phyloP scores from a whole-genome alignment of 805 yeast species.

The Wickerhamomyces chaumierensis region DNA sequence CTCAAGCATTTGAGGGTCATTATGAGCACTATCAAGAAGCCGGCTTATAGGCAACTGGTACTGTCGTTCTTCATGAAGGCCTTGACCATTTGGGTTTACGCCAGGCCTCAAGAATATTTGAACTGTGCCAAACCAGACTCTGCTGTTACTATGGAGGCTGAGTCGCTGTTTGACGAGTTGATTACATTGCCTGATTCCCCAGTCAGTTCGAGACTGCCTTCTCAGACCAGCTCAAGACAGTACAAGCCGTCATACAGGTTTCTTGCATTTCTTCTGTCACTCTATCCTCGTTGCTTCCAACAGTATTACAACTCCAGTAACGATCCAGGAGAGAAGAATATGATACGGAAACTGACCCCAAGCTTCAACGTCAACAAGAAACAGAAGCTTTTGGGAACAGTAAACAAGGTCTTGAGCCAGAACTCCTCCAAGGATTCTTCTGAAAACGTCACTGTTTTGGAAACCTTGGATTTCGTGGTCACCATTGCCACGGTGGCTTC shows the following conservation, averaged over 20 bases:
- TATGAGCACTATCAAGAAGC: constrained; percentile 26
- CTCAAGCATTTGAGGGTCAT: constrained; percentile 28
- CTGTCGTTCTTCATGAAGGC: constrained; percentile 35
- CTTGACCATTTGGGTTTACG: constrained; percentile 36
- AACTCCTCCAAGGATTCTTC: constrained; percentile 8
- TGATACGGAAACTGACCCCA: constrained; percentile 13
- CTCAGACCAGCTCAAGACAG: constrained; percentile 9
- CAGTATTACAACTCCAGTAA: constrained; percentile 9
- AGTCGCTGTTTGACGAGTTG: constrained; percentile 25
- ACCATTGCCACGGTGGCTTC: constrained; percentile 23
- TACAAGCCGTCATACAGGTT: constrained; percentile 21
- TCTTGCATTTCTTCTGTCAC: constrained; percentile 22
- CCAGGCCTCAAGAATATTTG: constrained; percentile 35
- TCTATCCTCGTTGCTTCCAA: constrained; percentile 22
- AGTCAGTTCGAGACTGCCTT: constrained; percentile 2
- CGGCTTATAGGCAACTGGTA: constrained; percentile 33
- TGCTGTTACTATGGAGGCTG: constrained; percentile 18
- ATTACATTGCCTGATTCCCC: constrained; percentile 18
- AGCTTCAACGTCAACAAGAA: constrained; percentile 14
- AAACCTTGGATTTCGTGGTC: constrained; percentile 21
- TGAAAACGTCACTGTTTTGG: constrained; percentile 15
- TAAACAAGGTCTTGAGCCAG: constrained; percentile 12
- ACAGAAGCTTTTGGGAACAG: constrained; percentile 11
- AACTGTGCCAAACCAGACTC: constrained; percentile 14
- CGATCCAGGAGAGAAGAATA: constrained; percentile 5